These are phyloP conservation scores for Beauveria scarabaeidicola DNA, from an alignment of 2,329 filamentous ascomycete species.

Conservation along the genomic window DNA sequence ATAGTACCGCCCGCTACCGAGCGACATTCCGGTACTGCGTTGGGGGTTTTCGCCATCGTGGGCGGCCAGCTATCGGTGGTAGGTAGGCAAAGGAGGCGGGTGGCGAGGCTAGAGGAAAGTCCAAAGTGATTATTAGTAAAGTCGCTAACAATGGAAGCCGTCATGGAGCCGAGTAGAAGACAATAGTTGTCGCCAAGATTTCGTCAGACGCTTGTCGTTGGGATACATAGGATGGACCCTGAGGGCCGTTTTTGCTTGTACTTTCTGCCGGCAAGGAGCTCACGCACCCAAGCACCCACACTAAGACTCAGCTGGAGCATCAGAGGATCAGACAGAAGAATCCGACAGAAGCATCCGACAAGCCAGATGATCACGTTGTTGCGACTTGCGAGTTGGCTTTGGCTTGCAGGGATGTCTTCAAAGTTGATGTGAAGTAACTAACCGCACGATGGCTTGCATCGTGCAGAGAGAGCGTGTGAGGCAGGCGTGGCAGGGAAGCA, in stretches of 20 bases:
- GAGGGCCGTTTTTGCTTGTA: not conserved
- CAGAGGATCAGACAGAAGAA: not conserved
- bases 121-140: not conserved
- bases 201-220: not conserved
- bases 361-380: too few relatives aligned
- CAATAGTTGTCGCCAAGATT: not conserved
- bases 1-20: constrained; percentile 4
- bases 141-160: not conserved
- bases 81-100: not conserved
- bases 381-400: too few relatives aligned
- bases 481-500: not conserved
- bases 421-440: too few relatives aligned
- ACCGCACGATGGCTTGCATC: constrained; percentile 5
- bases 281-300: not conserved
- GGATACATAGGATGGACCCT: not conserved
- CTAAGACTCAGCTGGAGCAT: not conserved
- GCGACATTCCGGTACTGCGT: constrained; percentile 6
- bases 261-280: not conserved
- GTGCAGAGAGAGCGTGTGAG: not conserved
- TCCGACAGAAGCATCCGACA: too few relatives aligned
- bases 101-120: not conserved
- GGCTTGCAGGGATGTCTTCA: too few relatives aligned
- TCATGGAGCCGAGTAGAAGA: not conserved
- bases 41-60: not conserved
- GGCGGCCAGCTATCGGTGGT: not conserved